Base-by-base conservation (phyloP, 176 grass and related monocot genomes). In the Carex cristatella region DNA sequence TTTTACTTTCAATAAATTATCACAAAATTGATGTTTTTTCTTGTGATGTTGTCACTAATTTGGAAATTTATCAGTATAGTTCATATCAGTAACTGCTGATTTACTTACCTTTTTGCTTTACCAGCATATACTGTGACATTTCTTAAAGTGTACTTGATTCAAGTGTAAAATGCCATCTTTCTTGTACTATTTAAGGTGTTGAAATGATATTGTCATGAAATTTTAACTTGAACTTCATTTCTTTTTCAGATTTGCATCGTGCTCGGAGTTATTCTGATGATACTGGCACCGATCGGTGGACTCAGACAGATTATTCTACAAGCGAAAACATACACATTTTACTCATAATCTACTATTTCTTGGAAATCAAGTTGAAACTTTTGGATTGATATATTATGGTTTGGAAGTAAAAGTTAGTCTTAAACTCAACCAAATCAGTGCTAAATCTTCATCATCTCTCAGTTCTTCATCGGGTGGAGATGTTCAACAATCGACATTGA, bases 211-310 rank as follows among this genome's bases (percentile, higher is more conserved):
- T 32, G 9, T 32, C 5, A 38, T 48, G 40, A 46, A 23, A 44
- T 48, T 48, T 14, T 11, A 10, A 48, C 1, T n/a, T 57, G 48
- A 86, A 75, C 10, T 23, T 4, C 12, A 15, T 16, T 32, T 79
- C 65, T 54, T 83, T 48, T 83, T 55, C 60, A 83, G 81, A 66
- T 88, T n/a, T 88, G 87, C 81, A 96, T 96, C 70, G 61, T 88
- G 15, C 13, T 96, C 15, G 94, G 91, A 10, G 89, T 96, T 53
- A 76, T 96, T 53, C 38, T 96, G 61, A 93, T 90, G 91, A 2
- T 97, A 8, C 84, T 85, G 30, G 88, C 89, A 5, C 90, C 94
- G 31, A 91, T 93, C 49, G 94, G 91, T 79, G 94, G 91, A 66
- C 12, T 97, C 55, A 59, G 89, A 10, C 86, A 87, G 81, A 91